Evolutionary conservation across 148 eudicot species (phyloP), one percentile per base, ranked within the genome.

Genomic region (Tetragonia tetragonoides): DNA sequence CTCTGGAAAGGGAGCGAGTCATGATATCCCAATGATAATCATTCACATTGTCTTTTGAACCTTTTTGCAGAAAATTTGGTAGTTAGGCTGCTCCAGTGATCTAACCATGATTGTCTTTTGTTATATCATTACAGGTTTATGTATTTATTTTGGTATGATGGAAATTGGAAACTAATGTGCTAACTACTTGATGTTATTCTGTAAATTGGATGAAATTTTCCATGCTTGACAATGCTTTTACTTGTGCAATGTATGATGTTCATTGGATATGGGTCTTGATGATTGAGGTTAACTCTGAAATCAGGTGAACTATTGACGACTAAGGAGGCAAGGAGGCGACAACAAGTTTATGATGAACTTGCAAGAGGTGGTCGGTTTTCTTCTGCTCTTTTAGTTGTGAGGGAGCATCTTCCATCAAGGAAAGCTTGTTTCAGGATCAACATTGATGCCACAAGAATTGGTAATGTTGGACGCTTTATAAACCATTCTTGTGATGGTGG

Each of bases 401-500:
- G 90, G 67, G 97, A 92, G 87, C 92, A 88, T 84, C 94, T 93
- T 74, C 96, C 96, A 17, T 91, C 94, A 2, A 86, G 93, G 66
- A 93, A 91, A 83, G 86, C 92, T n/a, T 95, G 97, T 78, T 84
- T 93, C 85, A 87, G 97, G 81, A 87, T 93, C 40, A 93, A 95
- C 75, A 91, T 93, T 77, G 97, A 95, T 70, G 97, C 97, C 37
- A 95, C 97, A 4, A 78, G 77, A 73, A 83, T 87, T 0, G 99
- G 97, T 16, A 95, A 95, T 68, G 77, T 91, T 44, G 94, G 91
- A 3, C 83, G 93, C 23, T 95, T 91, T 77, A 89, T 95, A 60
- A 95, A 95, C 80, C 99, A 95, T 82, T 91, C 97, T 18, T 93
- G 99, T 77, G 97, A 91, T 72, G 99, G 97, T 17, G 97, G 99